A percentile compares a stretch with the other conserved stretches of the same genome.
Evolutionary conservation across 306 rosid genomes (phyloP).

Genomic region (Prinsepia uniflora): DNA sequence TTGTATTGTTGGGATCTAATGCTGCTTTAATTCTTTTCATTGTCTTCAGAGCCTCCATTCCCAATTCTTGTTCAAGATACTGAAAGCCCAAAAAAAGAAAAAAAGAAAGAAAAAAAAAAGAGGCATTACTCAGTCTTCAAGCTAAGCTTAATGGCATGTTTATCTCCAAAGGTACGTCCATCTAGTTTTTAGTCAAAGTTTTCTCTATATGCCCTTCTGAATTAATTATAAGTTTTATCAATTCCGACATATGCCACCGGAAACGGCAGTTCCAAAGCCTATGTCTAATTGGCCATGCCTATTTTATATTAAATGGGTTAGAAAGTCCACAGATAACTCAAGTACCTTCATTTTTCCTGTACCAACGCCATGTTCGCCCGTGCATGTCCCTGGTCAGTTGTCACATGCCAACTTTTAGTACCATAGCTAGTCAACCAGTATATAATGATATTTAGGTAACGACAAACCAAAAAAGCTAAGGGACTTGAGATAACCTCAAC

Average conservation of each 20-base stretch:
- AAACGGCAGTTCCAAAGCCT: constrained; percentile 5
- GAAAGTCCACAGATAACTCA: neutral
- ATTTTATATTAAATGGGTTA: constrained; percentile 9
- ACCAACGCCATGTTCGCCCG: constrained; percentile 96
- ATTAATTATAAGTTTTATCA: neutral
- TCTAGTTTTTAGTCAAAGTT: neutral
- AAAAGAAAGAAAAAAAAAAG: constrained; percentile 14
- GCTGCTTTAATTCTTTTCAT: constrained; percentile 82
- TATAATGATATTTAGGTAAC: neutral
- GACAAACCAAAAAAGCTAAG: constrained; percentile 3
- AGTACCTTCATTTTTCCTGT: constrained; percentile 95
- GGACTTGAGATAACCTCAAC: constrained; percentile 2
- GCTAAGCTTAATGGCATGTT: neutral
- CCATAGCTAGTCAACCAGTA: neutral
- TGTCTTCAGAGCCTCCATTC: constrained; percentile 73
- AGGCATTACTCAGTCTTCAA: neutral
- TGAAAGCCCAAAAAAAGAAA: constrained; percentile 25
- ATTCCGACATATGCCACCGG: neutral
- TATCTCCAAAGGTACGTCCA: neutral
- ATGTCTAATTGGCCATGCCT: neutral
- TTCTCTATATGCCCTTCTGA: neutral
- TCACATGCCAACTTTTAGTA: constrained; percentile 28
- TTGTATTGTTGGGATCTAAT: constrained; percentile 81
- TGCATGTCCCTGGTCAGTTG: constrained; percentile 73
- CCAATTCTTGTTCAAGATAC: constrained; percentile 93